These are phyloP conservation scores for Calonectria montana DNA, from an alignment of 2,329 filamentous ascomycete species.

Conservation along the genomic window DNA sequence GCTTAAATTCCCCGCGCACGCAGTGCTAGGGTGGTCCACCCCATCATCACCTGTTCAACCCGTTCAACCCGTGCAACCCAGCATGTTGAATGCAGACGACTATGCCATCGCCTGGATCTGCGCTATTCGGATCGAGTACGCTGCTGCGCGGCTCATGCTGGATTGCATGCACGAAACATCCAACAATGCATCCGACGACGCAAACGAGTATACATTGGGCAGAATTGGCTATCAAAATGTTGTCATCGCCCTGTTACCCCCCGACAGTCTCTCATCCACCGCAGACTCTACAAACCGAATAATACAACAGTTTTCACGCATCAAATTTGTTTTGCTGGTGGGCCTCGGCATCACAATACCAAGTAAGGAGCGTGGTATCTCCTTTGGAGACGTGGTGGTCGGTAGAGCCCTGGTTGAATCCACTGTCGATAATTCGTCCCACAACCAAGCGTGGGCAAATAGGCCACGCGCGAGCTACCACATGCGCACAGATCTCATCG, in stretches of 20 bases:
- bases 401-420: neutral
- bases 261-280: neutral
- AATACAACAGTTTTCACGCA: neutral
- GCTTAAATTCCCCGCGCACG: no score
- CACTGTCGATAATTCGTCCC: neutral
- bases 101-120: neutral
- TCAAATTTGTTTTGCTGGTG: neutral
- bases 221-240: neutral
- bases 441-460: neutral
- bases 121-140: neutral
- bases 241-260: neutral
- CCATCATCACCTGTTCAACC: no score
- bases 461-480: neutral
- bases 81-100: neutral
- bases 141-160: neutral
- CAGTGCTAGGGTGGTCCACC: no score
- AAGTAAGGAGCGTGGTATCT: neutral
- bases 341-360: neutral
- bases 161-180: neutral
- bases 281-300: neutral
- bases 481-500: neutral
- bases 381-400: neutral
- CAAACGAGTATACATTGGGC: neutral
- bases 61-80: no score
- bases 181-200: neutral